Conservation (phyloP, 164 flowering plant species). For the Berberis thunbergii region DNA sequence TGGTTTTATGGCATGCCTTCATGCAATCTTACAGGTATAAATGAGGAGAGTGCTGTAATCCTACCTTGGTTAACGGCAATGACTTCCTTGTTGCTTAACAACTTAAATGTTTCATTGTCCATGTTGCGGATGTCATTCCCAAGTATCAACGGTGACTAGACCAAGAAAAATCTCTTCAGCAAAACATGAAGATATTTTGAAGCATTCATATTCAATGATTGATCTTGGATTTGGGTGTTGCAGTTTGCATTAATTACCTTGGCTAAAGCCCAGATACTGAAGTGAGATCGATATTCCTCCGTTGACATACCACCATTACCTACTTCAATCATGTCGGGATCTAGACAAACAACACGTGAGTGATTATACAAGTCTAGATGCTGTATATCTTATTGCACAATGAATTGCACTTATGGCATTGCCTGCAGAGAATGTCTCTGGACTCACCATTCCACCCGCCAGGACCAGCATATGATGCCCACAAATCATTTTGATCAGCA, state of each 20-base stretch:
- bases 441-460: constrained; percentile 78
- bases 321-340: constrained; percentile 1
- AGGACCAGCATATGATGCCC: constrained; percentile 74
- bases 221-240: not conserved
- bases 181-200: not conserved
- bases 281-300: constrained; percentile 1
- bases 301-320: constrained; percentile 1
- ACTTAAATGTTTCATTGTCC: constrained; percentile 25
- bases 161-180: not conserved
- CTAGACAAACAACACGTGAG: not conserved
- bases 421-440: not conserved
- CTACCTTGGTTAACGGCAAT: constrained; percentile 9
- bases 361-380: not conserved
- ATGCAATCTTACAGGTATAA: not conserved
- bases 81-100: constrained; percentile 64
- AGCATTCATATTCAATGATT: too few species aligned
- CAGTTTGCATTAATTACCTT: not conserved
- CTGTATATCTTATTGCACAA: not conserved
- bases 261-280: constrained; percentile 1
- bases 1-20: not conserved
- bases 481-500: constrained; percentile 57
- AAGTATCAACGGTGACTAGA: constrained; percentile 66
- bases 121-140: constrained; percentile 67
- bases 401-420: too few species aligned
- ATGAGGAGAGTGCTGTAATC: not conserved